phyloP scores from a whole-genome alignment of 257 asterid genomes.

The Marsdenia floribunda region DNA sequence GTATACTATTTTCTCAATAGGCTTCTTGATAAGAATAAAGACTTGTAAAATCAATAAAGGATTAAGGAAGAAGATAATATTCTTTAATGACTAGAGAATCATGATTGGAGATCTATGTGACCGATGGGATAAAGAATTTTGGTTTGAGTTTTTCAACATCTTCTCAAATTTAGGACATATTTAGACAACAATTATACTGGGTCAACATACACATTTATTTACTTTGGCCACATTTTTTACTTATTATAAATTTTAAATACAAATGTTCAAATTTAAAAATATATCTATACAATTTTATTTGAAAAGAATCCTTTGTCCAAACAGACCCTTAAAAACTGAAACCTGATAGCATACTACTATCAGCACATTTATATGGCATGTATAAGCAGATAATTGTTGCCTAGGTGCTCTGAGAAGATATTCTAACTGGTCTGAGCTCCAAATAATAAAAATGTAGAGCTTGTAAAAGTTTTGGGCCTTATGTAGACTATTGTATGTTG shows the following conservation, averaged over 20 bases:
- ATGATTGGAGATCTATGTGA: neutral
- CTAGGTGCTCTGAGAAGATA: neutral
- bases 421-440: neutral
- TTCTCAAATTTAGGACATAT: neutral
- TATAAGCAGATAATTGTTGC: neutral
- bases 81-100: neutral
- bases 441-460: neutral
- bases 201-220: too few relatives aligned
- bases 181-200: too few relatives aligned
- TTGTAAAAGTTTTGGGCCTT: neutral
- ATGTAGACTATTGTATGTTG: neutral
- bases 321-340: too few relatives aligned
- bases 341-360: neutral
- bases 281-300: too few relatives aligned
- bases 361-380: neutral
- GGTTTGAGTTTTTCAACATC: neutral
- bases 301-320: too few relatives aligned
- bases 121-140: neutral
- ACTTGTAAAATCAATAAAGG: neutral
- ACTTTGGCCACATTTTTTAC: too few relatives aligned
- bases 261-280: too few relatives aligned
- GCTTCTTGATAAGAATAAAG: neutral
- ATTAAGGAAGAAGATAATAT: neutral
- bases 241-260: too few relatives aligned
- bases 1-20: neutral